Evolutionary conservation across 78 protist species (phyloP).

Genomic region (Dictyostelium brefeldianum): DNA sequence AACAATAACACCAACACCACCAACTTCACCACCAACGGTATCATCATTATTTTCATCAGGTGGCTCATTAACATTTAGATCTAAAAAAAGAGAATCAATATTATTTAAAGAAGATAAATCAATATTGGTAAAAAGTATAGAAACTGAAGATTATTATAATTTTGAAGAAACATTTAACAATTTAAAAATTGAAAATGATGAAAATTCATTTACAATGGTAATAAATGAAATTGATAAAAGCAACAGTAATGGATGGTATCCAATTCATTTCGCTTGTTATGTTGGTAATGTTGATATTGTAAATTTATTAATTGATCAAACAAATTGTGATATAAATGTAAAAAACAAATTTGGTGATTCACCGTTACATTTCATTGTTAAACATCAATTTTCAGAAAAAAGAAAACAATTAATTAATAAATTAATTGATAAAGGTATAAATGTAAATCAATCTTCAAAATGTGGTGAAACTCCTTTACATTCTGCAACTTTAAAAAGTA

Average conservation of each 20-base stretch:
- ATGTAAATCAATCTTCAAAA: neutral
- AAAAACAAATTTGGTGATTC: constrained; percentile 42
- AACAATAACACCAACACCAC: neutral
- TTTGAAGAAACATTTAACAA: neutral
- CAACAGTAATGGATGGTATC: constrained; percentile 60
- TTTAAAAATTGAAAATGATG: neutral
- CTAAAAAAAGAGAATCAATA: neutral
- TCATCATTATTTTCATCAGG: neutral
- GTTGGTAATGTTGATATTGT: constrained; percentile 56
- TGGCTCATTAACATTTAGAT: neutral
- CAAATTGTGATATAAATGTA: constrained; percentile 28
- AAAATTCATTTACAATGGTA: neutral
- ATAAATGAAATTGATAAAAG: constrained; percentile 26
- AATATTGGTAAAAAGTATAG: neutral
- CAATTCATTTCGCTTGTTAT: constrained; percentile 56
- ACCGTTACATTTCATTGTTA: constrained; percentile 36
- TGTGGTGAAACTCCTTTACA: constrained; percentile 72
- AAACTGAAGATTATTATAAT: neutral
- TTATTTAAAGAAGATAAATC: neutral
- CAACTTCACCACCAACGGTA: neutral
- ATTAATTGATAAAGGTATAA: constrained; percentile 26
- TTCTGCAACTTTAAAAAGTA: constrained; percentile 33
- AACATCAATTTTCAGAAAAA: constrained; percentile 56
- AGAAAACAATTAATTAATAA: constrained; percentile 27
- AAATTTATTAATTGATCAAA: constrained; percentile 9